Base-by-base conservation (phyloP, 1,139 yeast species). In the Hanseniaspora uvarum region DNA sequence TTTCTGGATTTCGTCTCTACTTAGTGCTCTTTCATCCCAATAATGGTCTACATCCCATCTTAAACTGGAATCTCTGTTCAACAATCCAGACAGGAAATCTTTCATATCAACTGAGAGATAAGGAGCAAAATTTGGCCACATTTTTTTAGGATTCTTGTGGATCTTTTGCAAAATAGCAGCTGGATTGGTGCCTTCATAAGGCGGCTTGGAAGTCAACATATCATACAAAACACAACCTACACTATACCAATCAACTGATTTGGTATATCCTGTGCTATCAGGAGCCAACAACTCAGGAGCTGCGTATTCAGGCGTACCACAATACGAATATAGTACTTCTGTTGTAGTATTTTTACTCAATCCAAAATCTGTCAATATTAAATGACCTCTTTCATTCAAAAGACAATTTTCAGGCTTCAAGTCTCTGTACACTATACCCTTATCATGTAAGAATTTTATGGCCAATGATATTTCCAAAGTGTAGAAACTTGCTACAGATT, bases 241-340 rank as follows among this genome's bases (percentile, higher is more conserved):
- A 0, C 96, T 87, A 94, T 97, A 92, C 95, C 96, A 92, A 65
- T 92, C 98, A 11, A 94, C 96, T 10, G 81, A 76, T 59, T 78
- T 82, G 59, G 88, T 92, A 65, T 92, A 92, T 26, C 96, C 96
- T 53, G 78, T 79, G 18, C 26, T 33, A 18, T 41, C 40, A 4
- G 48, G 31, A 6, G 48, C 38, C 28, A 92, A 70, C 33, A 92
- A 85, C 66, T 92, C 97, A 1, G 98, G 98, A 0, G 97, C 97
- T 86, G 89, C 88, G 65, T 88, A 89, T 67, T 88, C 96, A 0
- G 95, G 94, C 0, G 96, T 89, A 0, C 97, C 98, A 33, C 88
- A 83, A 64, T 89, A 79, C 1, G 96, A 61, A 78, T 84, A 65
- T 78, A 82, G 41, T 31, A 38, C 40, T 24, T 71, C 77, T 44